Conservation (phyloP, 352 stramenopile species). For the Phytophthora citrophthora region DNA sequence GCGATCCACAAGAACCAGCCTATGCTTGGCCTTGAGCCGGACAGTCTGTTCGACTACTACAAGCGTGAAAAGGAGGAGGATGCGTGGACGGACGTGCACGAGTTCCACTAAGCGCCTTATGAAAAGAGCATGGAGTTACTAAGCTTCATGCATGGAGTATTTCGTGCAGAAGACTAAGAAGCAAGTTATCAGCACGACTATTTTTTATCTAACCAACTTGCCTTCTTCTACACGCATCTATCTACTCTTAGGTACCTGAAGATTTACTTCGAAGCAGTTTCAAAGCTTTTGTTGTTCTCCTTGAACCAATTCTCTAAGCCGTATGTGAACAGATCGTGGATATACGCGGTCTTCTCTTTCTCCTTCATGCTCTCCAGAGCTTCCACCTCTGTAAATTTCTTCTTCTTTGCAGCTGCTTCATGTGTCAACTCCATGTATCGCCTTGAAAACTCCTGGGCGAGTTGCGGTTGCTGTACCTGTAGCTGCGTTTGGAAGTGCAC, state of each 20-base stretch:
- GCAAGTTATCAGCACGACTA: constrained; percentile 31
- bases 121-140: constrained; percentile 13
- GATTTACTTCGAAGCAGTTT: too few species aligned
- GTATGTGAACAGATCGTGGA: constrained; percentile 44
- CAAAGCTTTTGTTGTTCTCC: constrained; percentile 33
- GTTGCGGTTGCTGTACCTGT: constrained; percentile 21
- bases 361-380: constrained; percentile 46
- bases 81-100: constrained; percentile 94
- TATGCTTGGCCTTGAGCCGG: constrained; percentile 92
- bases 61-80: constrained; percentile 91
- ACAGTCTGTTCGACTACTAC: constrained; percentile 99
- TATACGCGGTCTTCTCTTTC: constrained; percentile 39
- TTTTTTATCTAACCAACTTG: constrained; percentile 24
- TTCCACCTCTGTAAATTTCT: constrained; percentile 43
- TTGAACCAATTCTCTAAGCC: constrained; percentile 72
- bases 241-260: too few species aligned
- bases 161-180: constrained; percentile 23
- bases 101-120: constrained; percentile 93
- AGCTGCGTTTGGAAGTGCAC: constrained; percentile 57
- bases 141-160: constrained; percentile 29
- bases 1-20: constrained; percentile 93
- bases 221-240: not conserved
- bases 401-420: constrained; percentile 36
- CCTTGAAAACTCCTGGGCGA: constrained; percentile 44
- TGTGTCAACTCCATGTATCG: constrained; percentile 52